phyloP scores from a whole-genome alignment of 768 basidiomycete species.

The Crepidotus variabilis region DNA sequence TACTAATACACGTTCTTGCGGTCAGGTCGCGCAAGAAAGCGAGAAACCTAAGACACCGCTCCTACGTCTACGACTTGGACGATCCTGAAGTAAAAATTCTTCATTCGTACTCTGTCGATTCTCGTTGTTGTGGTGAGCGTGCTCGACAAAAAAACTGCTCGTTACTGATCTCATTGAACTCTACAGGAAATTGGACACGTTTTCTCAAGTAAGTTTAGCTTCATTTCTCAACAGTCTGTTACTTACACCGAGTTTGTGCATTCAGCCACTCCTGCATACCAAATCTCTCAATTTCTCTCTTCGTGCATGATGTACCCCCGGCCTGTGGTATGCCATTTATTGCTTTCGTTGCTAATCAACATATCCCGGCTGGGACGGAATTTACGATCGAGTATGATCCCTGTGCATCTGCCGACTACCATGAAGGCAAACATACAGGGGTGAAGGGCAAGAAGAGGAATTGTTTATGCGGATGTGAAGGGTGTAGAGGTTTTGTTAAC shows the following conservation, averaged over 20 bases:
- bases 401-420: conserved; percentile 16
- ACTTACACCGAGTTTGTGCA: conserved; percentile 2
- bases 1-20: too few species aligned
- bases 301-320: conserved; percentile 59
- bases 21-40: conserved; percentile 42
- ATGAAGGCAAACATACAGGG: background rate
- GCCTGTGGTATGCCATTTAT: conserved; percentile 54
- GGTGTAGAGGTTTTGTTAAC: background rate
- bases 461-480: background rate
- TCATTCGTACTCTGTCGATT: conserved; percentile 53
- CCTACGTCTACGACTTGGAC: conserved; percentile 60
- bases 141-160: background rate
- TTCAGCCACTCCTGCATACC: conserved; percentile 66
- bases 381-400: conserved; percentile 69
- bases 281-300: conserved; percentile 53
- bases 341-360: conserved; percentile 46
- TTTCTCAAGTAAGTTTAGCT: conserved; percentile 58
- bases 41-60: conserved; percentile 34
- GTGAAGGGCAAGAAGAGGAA: background rate
- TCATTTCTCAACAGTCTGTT: background rate
- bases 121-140: conserved; percentile 42
- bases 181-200: conserved; percentile 69
- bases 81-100: conserved; percentile 38
- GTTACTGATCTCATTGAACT: too few species aligned
- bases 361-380: conserved; percentile 50